Evolutionary conservation across 2,329 filamentous ascomycete species (phyloP), one percentile per base, ranked within the genome.

Genomic region (Aspergillus persii): DNA sequence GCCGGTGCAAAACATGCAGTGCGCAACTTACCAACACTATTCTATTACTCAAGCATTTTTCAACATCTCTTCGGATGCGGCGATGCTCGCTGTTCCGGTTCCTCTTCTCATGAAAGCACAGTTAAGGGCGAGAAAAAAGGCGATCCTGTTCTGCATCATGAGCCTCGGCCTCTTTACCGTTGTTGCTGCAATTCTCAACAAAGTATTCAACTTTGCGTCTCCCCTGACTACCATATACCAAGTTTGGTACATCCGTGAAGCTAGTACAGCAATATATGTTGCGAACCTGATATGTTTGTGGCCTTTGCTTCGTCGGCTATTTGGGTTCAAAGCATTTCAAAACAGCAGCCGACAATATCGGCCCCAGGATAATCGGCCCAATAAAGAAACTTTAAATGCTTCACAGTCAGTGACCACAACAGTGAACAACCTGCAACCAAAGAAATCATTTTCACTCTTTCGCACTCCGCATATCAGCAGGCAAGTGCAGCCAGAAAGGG

Each of bases 121-220:
- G 54, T 64, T 79, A 50, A 72, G 71, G 6, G 53, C 64, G 1
- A 64, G 67, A 41, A 71, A 74, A 33, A 78, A 77, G 54, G 9
- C 75, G 2, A 60, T 76, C 0, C 63, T 77, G 0, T 54, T 73
- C 7, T 65, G 70, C 46, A 70, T 78, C 44, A 74, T 78, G 64
- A 70, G 73, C 8, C 63, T 78, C 53, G 76, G 76, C 8, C 65
- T 74, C 1, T 77, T 78, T 57, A 72, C 76, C 26, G 71, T 81
- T 29, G 68, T 79, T 27, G 77, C 79, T 7, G 77, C 79, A n/a
- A 77, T 80, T 44, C 65, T 81, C n/a, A 81, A 80, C 62, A 80
- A 80, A 61, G 79, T 78, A 59, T 79, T 76, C 68, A 77, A 74
- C 31, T 75, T 79, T 53, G 68, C 66, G 48, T 73, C 67, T 7